phyloP scores from a whole-genome alignment of 139 green algal species.

The Micractinium conductrix region DNA sequence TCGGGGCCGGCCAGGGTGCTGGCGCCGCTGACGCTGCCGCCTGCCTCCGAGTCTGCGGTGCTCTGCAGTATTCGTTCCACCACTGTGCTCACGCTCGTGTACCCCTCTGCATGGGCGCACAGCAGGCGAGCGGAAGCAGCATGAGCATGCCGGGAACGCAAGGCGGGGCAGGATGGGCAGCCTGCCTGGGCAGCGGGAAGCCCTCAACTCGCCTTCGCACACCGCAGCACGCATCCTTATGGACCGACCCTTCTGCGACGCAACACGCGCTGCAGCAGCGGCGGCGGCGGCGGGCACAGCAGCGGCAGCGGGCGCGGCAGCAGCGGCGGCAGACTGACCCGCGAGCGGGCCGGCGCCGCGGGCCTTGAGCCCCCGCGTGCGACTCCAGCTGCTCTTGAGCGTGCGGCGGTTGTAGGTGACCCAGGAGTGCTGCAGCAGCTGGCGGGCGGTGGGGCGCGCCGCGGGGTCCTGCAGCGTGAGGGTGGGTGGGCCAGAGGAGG shows the following conservation, averaged over 20 bases:
- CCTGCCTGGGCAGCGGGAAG: too few species aligned
- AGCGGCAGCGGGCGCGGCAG: neutral
- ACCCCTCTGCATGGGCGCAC: conserved; percentile 38
- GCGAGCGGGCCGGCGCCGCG: conserved; percentile 4
- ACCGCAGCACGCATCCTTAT: too few species aligned
- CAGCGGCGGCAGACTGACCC: neutral
- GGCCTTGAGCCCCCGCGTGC: conserved; percentile 47
- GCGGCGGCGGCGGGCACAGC: too few species aligned
- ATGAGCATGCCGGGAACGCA: neutral
- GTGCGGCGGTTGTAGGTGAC: conserved; percentile 76
- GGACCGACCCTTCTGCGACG: too few species aligned
- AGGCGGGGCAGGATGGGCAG: neutral
- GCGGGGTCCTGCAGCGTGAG: conserved; percentile 77
- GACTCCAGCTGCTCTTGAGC: conserved; percentile 74
- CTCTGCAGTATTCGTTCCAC: conserved; percentile 57
- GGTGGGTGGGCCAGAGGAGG: too few species aligned
- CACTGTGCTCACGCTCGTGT: conserved; percentile 56
- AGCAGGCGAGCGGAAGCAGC: neutral
- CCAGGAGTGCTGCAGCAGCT: conserved; percentile 90
- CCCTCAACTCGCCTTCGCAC: too few species aligned
- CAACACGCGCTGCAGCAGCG: too few species aligned
- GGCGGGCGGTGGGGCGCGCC: conserved; percentile 70
- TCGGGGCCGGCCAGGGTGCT: neutral
- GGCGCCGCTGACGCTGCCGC: neutral
- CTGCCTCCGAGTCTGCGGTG: neutral